phyloP scores from a whole-genome alignment of 1,284 basidiomycete species.

The Puccinia horiana region DNA sequence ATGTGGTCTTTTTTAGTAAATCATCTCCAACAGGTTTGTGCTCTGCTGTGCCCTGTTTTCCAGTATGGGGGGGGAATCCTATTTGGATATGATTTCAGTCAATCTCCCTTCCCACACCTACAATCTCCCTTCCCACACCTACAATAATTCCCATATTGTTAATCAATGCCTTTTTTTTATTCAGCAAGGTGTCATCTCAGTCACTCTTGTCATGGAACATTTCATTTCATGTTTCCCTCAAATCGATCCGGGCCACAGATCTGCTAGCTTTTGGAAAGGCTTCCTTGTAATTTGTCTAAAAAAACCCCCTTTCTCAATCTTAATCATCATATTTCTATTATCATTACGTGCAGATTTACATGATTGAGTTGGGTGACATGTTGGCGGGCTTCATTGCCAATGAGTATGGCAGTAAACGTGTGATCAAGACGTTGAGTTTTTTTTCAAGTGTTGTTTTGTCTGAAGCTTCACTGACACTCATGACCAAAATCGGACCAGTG shows the following conservation, averaged over 20 bases:
- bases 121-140: too few species aligned
- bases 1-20: constrained; percentile 1
- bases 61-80: constrained; percentile 46
- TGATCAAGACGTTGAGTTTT: constrained; percentile 52
- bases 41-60: constrained; percentile 39
- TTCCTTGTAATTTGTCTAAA: constrained; percentile 49
- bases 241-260: constrained; percentile 50
- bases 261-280: constrained; percentile 47
- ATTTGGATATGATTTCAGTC: constrained; percentile 48
- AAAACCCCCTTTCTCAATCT: background rate
- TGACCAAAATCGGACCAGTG: too few species aligned
- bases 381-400: constrained; percentile 55
- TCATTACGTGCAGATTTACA: constrained; percentile 55
- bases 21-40: constrained; percentile 29
- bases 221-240: constrained; percentile 56
- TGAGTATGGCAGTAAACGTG: constrained; percentile 53
- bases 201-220: constrained; percentile 55
- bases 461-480: too few species aligned
- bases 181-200: constrained; percentile 57
- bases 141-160: background rate
- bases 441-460: too few species aligned
- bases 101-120: background rate
- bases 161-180: constrained; percentile 14
- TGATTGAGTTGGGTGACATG: constrained; percentile 57
- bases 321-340: constrained; percentile 20